Evolutionary conservation across 2,329 filamentous ascomycete species (phyloP).

Genomic region (Fusarium papillatum): DNA sequence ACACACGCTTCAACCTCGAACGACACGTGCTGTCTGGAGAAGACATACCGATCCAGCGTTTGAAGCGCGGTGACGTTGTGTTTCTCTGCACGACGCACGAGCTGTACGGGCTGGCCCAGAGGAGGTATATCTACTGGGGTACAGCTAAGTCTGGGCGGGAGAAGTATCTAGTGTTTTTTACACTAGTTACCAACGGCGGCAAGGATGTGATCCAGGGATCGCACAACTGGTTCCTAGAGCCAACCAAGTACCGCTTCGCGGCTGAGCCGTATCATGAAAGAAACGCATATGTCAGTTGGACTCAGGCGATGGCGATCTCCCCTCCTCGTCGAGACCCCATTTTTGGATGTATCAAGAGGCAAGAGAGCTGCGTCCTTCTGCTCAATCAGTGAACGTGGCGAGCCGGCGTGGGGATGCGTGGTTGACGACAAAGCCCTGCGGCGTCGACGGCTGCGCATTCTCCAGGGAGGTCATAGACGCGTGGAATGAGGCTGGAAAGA

Average conservation of each 20-base stretch:
- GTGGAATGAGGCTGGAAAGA: neutral
- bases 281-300: neutral
- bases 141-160: neutral
- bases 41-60: neutral
- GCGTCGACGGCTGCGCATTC: neutral
- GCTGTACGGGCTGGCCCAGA: neutral
- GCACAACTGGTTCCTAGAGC: neutral
- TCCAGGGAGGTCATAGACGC: neutral
- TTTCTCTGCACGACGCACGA: neutral
- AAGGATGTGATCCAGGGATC: neutral
- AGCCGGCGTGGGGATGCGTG: neutral
- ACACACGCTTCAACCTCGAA: neutral
- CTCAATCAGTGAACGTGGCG: neutral
- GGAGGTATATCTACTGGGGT: constrained; percentile 5
- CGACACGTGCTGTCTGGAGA: neutral
- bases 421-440: neutral
- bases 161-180: neutral
- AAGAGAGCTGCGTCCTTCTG: neutral
- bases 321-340: neutral
- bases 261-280: neutral
- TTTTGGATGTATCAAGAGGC: neutral
- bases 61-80: neutral
- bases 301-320: neutral
- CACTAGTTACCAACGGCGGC: neutral
- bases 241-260: neutral